phyloP scores from a whole-genome alignment of 129 eudicot species.

The Flaveria robusta region DNA sequence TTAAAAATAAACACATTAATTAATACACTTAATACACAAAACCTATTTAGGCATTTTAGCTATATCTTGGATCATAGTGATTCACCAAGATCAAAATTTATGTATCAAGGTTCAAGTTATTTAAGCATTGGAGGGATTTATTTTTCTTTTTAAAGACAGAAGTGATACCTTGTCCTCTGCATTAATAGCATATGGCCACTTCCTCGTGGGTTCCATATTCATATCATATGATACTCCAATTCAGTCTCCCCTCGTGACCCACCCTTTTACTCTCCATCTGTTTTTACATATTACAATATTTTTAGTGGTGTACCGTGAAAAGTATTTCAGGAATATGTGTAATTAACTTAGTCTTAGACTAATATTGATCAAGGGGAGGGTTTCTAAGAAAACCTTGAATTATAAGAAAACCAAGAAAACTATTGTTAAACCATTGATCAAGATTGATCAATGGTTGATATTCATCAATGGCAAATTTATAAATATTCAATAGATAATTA shows the following conservation, averaged over 20 bases:
- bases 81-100: neutral
- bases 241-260: conserved; percentile 28
- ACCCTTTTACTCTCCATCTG: conserved; percentile 9
- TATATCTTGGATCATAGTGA: neutral
- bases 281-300: neutral
- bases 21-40: too few species aligned
- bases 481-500: too few species aligned
- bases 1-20: too few species aligned
- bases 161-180: conserved; percentile 29
- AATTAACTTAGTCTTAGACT: neutral
- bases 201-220: conserved; percentile 48
- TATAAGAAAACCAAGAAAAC: too few species aligned
- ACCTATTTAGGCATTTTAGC: too few species aligned
- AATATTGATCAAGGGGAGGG: neutral
- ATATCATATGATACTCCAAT: conserved; percentile 14
- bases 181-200: conserved; percentile 42
- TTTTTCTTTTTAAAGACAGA: conserved; percentile 1
- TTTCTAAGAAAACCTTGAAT: too few species aligned
- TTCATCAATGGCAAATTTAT: too few species aligned
- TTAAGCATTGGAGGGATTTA: neutral
- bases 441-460: too few species aligned
- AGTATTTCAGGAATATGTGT: neutral
- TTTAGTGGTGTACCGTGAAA: neutral
- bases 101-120: neutral
- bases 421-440: too few species aligned